phyloP scores from a whole-genome alignment of 257 asterid genomes.

The Ilex aquifolium region DNA sequence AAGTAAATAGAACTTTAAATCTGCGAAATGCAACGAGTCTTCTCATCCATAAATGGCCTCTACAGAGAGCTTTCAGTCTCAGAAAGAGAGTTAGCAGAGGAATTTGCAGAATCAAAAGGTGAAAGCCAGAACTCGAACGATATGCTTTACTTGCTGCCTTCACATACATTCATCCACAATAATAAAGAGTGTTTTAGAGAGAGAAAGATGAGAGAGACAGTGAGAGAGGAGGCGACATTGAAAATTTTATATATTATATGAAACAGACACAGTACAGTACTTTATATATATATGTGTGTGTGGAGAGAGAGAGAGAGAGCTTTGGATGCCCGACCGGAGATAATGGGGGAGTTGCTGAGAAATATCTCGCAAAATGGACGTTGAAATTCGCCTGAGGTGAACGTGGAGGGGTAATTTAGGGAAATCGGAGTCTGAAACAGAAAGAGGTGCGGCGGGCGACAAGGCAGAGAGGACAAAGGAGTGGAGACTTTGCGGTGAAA shows the following conservation, averaged over 20 bases:
- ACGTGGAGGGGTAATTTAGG: slow-evolving; percentile 1
- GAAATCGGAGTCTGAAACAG: neutral
- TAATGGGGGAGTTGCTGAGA: slow-evolving; percentile 10
- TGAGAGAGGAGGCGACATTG: neutral
- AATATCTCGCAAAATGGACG: slow-evolving; percentile 2
- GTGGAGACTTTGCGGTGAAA: too few relatives aligned
- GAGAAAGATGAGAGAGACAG: neutral
- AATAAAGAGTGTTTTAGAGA: neutral
- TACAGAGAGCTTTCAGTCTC: neutral
- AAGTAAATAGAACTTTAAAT: neutral
- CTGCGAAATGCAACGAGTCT: slow-evolving; percentile 3
- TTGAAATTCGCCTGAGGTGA: slow-evolving; percentile 11
- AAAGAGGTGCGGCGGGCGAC: neutral
- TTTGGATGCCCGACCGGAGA: slow-evolving; percentile 15
- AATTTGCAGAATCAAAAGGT: neutral
- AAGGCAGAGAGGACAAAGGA: too few relatives aligned
- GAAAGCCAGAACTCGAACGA: neutral
- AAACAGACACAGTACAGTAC: too few relatives aligned
- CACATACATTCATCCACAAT: slow-evolving; percentile 3
- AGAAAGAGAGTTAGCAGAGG: neutral
- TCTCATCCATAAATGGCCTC: neutral
- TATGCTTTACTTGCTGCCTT: slow-evolving; percentile 4
- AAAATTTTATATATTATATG: too few relatives aligned
- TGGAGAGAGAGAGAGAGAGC: slow-evolving; percentile 15
- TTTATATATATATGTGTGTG: neutral